Evolutionary conservation across 495 filamentous ascomycete genomes (phyloP).

Genomic region (Aspergillus nanangensis): DNA sequence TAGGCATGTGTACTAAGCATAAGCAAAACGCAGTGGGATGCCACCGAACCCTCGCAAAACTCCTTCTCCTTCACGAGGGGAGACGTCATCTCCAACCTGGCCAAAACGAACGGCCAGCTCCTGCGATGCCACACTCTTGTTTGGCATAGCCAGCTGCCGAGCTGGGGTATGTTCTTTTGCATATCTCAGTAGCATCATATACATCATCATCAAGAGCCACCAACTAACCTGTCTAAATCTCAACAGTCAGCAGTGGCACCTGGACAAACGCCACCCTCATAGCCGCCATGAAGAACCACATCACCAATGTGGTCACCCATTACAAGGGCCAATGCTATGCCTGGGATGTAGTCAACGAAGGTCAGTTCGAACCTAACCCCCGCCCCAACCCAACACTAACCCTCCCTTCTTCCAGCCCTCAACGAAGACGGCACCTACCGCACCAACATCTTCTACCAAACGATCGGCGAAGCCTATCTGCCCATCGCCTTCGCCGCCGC

Average conservation of each 20-base stretch:
- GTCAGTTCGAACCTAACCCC: slow-evolving; percentile 9
- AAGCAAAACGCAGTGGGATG: slow-evolving; percentile 52
- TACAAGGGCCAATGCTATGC: slow-evolving; percentile 51
- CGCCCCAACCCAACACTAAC: neutral
- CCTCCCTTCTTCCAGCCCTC: slow-evolving; percentile 17
- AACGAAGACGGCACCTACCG: slow-evolving; percentile 45
- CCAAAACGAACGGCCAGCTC: slow-evolving; percentile 48
- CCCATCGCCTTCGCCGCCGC: slow-evolving; percentile 46
- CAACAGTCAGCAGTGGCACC: slow-evolving; percentile 43
- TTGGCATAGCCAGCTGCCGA: slow-evolving; percentile 58
- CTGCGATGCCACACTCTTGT: slow-evolving; percentile 59
- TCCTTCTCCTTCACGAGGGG: slow-evolving; percentile 47
- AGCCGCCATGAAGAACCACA: slow-evolving; percentile 47
- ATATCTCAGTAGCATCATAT: too few relatives aligned
- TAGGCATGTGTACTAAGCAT: too few relatives aligned
- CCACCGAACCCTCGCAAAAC: slow-evolving; percentile 43
- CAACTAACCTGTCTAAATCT: slow-evolving; percentile 4
- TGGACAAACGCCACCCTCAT: slow-evolving; percentile 51
- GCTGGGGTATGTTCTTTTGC: slow-evolving; percentile 40
- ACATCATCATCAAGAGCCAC: too few relatives aligned
- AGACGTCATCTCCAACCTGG: slow-evolving; percentile 46
- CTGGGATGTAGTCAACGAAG: slow-evolving; percentile 42
- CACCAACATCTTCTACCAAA: slow-evolving; percentile 34
- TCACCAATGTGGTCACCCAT: slow-evolving; percentile 48
- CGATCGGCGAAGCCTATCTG: slow-evolving; percentile 40